Conservation (phyloP, 148 eudicot species). For the Bassia scoparia region DNA sequence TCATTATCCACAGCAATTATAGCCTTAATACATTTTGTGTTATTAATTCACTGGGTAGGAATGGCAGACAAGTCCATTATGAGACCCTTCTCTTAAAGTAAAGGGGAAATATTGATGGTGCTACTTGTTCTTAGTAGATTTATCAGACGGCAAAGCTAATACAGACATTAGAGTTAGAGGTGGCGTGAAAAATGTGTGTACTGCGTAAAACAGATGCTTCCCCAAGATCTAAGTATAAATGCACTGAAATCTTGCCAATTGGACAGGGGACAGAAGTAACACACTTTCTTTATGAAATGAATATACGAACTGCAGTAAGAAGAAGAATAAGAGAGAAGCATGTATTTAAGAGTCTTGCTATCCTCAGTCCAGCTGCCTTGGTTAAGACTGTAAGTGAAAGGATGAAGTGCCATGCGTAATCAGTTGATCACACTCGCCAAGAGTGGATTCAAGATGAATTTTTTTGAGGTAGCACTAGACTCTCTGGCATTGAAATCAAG, state of each 20-base stretch:
- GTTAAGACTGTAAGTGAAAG: slow-evolving; percentile 55
- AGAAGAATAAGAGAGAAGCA: slow-evolving; percentile 6
- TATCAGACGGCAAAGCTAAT: no score
- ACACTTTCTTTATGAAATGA: not conserved
- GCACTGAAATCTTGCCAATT: not conserved
- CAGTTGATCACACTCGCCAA: not conserved
- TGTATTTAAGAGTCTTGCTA: slow-evolving; percentile 68
- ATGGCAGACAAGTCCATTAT: no score
- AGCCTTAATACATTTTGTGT: no score
- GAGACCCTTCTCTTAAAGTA: no score
- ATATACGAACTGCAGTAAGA: not conserved
- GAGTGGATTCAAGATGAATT: not conserved
- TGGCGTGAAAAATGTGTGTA: no score
- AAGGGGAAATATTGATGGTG: no score
- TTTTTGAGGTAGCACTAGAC: not conserved
- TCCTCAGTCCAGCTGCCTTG: slow-evolving; percentile 96
- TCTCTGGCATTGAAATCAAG: not conserved
- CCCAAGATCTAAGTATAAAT: no score
- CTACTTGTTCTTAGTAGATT: no score
- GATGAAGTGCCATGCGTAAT: slow-evolving; percentile 9
- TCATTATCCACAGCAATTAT: no score
- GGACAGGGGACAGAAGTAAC: not conserved
- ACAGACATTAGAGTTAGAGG: no score
- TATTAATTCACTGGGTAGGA: no score
- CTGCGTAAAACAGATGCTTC: no score